Conservation (phyloP, 139 green algal genomes). For the Chlamydomonas sp. region DNA sequence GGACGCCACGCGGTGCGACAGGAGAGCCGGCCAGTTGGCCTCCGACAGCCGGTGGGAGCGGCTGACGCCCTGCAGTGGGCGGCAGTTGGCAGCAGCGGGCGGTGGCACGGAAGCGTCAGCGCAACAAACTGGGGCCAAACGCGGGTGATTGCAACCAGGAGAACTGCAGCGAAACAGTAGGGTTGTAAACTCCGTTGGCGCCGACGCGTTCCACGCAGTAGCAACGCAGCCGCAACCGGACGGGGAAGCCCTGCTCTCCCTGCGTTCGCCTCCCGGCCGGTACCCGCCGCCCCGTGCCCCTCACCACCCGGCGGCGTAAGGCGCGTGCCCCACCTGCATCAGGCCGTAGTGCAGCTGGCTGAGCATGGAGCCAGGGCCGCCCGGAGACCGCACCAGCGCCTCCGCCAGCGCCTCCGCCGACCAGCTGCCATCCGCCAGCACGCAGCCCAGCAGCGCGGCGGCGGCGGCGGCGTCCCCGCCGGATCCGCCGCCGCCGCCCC, state of each 20-base stretch:
- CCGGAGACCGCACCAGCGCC: conserved; percentile 18
- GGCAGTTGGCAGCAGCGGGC: background rate
- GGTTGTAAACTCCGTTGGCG: too few relatives aligned
- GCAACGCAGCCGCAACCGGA: too few relatives aligned
- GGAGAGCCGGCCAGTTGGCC: conserved; percentile 10
- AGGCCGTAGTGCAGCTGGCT: conserved; percentile 12
- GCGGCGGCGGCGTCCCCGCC: background rate
- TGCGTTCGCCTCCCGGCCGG: background rate
- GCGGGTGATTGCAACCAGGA: too few relatives aligned
- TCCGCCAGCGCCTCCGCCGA: conserved; percentile 8
- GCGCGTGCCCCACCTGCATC: conserved; percentile 9
- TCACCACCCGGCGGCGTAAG: too few relatives aligned
- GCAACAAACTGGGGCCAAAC: too few relatives aligned
- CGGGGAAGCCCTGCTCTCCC: background rate
- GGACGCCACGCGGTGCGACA: conserved; percentile 2
- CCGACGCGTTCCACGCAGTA: too few relatives aligned
- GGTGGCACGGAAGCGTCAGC: background rate
- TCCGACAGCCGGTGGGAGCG: conserved; percentile 5
- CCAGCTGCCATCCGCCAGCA: conserved; percentile 12
- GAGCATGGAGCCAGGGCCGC: conserved; percentile 6
- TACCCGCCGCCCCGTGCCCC: background rate
- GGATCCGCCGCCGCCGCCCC: background rate
- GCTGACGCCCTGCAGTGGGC: conserved; percentile 7
- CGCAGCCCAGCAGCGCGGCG: background rate
- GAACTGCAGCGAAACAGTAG: too few relatives aligned